Evolutionary conservation across 495 filamentous ascomycete genomes (phyloP), one percentile per base, ranked within the genome.

Genomic region (Neurospora cerealis): DNA sequence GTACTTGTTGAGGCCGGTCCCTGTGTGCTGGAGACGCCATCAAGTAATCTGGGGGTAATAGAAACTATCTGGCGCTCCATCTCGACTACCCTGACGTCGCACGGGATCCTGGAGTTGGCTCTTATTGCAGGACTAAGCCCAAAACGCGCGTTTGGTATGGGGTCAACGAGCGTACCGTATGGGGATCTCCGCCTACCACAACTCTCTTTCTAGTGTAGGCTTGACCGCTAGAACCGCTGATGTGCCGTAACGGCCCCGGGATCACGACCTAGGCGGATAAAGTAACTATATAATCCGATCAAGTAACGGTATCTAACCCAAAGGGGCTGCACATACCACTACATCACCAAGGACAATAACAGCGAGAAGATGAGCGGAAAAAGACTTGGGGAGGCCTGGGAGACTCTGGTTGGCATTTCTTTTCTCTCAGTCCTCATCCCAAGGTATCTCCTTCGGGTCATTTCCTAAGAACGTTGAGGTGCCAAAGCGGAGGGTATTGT

Each of bases 41-140:
- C 79, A 83, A 75, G 81, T 83, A 83, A 83, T 76, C 75, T 80
- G 78, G 80, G 81, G 81, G 81, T 83, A 83, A 82, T 82, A 73
- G 76, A 82, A 82, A 81, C 42, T 73, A 60, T 44, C 42, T 70
- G 38, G 54, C 13, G 21, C 60, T 38, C 37, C 54, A 66, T 71
- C 38, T 37, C 75, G 74, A 70, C 41, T 70, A 72, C 71, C 73
- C 38, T 78, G 76, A 73, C 46, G 77, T 76, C 74, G 75, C 78
- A 78, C 75, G 75, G 73, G 75, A 73, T 75, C 70, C 54, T 66
- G 28, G 7, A 66, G 54, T 66, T 66, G 54, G 54, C 28, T 66
- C 54, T 66, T 28, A 8, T 34, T 66, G 28, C 54, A 66, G 54
- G 28, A 66, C 54, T 66, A 66, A 66, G 54, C 54, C 54, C 54